Percentiles rank a stretch among this genome's conserved stretches.
Evolutionary conservation across 2,329 filamentous ascomycete genomes (phyloP).

Genomic region (Fusarium sacchari): DNA sequence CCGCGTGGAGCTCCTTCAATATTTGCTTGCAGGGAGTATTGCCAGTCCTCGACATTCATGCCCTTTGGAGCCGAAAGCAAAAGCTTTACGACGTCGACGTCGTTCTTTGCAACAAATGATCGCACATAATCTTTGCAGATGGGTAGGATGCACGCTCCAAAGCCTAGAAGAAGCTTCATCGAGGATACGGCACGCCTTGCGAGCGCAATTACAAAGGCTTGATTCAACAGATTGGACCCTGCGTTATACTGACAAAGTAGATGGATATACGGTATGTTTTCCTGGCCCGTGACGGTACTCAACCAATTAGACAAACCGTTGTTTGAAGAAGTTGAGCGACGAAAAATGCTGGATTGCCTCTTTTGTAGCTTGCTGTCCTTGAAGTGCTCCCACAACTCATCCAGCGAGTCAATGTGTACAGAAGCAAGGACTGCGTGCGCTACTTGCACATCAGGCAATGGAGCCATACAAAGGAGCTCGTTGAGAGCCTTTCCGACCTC

Average conservation of each 20-base stretch:
- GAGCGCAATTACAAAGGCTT: background rate
- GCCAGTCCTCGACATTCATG: background rate
- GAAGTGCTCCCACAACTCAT: conserved; percentile 22
- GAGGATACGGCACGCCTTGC: background rate
- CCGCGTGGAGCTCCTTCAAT: background rate
- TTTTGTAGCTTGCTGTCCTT: conserved; percentile 12
- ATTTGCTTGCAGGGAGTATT: background rate
- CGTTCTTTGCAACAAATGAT: background rate
- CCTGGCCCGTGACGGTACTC: background rate
- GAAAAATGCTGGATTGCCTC: background rate
- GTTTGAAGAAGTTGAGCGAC: background rate
- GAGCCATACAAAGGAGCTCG: background rate
- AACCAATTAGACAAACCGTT: background rate
- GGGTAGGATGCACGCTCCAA: background rate
- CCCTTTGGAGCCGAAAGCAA: background rate
- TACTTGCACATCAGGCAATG: conserved; percentile 4
- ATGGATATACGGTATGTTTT: background rate
- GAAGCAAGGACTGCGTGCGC: conserved; percentile 9
- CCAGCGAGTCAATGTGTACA: background rate
- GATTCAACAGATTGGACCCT: background rate
- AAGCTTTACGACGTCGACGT: background rate
- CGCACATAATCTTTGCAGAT: background rate
- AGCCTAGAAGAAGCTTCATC: background rate
- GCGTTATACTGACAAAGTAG: background rate
- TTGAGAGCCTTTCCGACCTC: conserved; percentile 17